Evolutionary conservation across 306 rosid species (phyloP), one percentile per base, ranked within the genome.

Genomic region (Canavalia ensiformis): DNA sequence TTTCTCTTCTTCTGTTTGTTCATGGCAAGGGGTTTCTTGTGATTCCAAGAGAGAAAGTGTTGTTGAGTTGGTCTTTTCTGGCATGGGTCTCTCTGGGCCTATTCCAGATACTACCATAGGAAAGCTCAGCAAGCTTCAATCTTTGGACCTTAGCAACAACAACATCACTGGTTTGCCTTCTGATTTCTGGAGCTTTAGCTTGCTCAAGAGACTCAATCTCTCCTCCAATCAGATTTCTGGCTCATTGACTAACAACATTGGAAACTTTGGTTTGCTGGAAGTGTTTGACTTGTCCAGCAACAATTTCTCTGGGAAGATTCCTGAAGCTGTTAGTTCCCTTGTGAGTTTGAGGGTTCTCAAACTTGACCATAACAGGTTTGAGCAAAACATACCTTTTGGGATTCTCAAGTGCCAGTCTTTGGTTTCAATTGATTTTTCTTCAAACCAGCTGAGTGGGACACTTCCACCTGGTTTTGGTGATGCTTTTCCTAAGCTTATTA

Each of bases 101-200:
- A 86, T 92, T 73, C 94, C 97, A 51, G 97, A 94, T 2, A 86
- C 85, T 62, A 90, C 98, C 66, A 84, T 94, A 54, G 95, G 92
- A 30, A 94, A 94, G 81, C 97, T 94, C 65, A 83, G 83, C 72
- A 90, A 69, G 89, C 91, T 94, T 70, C 92, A 88, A 72, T 25
- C 57, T 80, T 80, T 94, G 86, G 91, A 92, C 87, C 98, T 94
- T 44, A 92, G 98, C 91, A 63, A 77, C 88, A 94, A 94, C 88
- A 88, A 81, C 55, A 90, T 94, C 87, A 88, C 89, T 6, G 85
- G 30, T 13, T 87, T 94, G 82, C 91, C 98, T 62, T 81, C 94
- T 41, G 98, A 94, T 88, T 90, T 94, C 76, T 92, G 98, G 98
- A 89, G 98, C 33, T 80, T 94, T 41, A 78, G 89, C 87, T 86